Evolutionary conservation across 345 rosid genomes (phyloP), one percentile per base, ranked within the genome.

Genomic region (Luvunga scandens): DNA sequence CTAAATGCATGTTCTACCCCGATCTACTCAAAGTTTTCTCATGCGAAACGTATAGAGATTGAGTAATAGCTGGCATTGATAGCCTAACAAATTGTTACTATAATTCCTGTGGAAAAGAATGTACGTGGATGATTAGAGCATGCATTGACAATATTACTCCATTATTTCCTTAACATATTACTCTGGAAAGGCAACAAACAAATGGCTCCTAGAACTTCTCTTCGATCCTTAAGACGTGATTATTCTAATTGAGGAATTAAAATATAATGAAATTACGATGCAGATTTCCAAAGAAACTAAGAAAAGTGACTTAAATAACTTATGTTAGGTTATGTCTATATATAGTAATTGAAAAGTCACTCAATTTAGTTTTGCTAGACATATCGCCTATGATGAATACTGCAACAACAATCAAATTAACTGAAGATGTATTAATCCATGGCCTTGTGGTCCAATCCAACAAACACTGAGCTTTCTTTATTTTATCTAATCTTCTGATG

Each of bases 401-500:
- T 36, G 50, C 28, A 66, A 45, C 8, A 48, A 45, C 34, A 28
- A 38, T 30, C 70, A 48, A 42, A 21, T 21, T 16, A 45, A 45
- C 13, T 13, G 18, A 13, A 45, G 50, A 45, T 45, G 18, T 3
- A 45, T 45, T 45, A 7, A 45, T 45, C 36, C 67, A 39, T 39
- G 4, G 39, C 66, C 69, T 39, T 34, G 74, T 48, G 77, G 77
- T 73, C 77, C 77, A 75, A 65, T 21, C 9, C 69, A 70, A 24
- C 31, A 18, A 31, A 34, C n/a, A n/a, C 36, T 7, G 9, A 38
- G 77, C 34, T 39, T 60, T 8, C 4, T 74, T 34, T 36, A 22
- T 57, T 36, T 62, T 39, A 4, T 24, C 55, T 21, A 25, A 61
- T 39, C 48, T 8, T 60, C 27, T 9, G 22, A 56, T n/a, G 39